Evolutionary conservation across 768 basidiomycete species (phyloP), one percentile per base, ranked within the genome.

Genomic region (Calocybe indica): DNA sequence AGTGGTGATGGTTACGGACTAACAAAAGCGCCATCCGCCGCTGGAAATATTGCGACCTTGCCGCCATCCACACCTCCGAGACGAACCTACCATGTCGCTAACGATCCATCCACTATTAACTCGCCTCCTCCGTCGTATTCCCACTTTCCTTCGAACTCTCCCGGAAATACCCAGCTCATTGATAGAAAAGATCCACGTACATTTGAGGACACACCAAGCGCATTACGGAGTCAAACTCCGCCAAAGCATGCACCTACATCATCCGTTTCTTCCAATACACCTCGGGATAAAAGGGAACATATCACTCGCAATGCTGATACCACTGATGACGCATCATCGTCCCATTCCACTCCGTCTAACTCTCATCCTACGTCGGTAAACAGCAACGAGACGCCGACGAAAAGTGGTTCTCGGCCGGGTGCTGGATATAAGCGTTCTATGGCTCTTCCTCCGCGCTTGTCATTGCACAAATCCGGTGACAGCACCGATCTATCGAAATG

Each of bases 391-490:
- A 22, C 22, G 22, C 22, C 22, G 4, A 22, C 22, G 22, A 22
- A 22, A 22, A 22, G 22, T 22, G 22, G 34, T 10, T 47, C 37
- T 28, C 29, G n/a, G n/a, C 34, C 43, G 7, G 46, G 52, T 35
- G 51, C 43, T 33, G 49, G 45, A 40, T 35, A 49, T 43, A 64
- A 65, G 46, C 56, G 61, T 33, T 58, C 62, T 4, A 60, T 61
- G 2, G 62, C 62, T 1, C 57, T 66, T 14, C 76, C 82, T 0
- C 82, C 82, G 8, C 73, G 82, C 10, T 55, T 83, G 30, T 82
- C 80, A 5, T 64, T 82, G 29, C 77, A 79, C 49, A 62, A 63
- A 40, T 67, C 69, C 33, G 73, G 76, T 35, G 66, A 65, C 39
- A 62, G 61, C 47, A 57, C 63, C 9, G 79, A 74, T 51, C 64